Evolutionary conservation across 2,329 filamentous ascomycete species (phyloP), one percentile per base, ranked within the genome.

Genomic region (Diaporthe citriasiana): DNA sequence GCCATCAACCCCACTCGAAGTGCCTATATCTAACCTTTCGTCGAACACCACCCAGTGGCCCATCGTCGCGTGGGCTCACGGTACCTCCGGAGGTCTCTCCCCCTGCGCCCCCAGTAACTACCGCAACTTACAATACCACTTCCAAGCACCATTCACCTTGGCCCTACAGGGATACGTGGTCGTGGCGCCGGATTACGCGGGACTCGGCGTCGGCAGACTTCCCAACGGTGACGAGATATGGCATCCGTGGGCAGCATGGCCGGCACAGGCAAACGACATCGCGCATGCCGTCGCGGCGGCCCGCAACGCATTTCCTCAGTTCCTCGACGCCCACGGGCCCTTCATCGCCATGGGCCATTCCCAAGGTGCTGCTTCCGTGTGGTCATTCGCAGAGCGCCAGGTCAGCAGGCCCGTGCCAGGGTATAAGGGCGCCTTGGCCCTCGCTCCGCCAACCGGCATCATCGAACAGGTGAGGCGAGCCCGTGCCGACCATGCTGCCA

Each of bases 181-280:
- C 19, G 82, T 87, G 30, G 85, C 81, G 1, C 79, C 84, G 9
- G 86, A 87, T 75, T 87, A 85, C 76, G 83, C 84, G 1, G 85
- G 85, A 0, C 80, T 88, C 7, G 86, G 86, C 15, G 79, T 87
- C 4, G 75, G 78, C 12, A 78, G 27, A 15, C 45, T 68, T 6
- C 63, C 63, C 4, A 25, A 68, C n/a, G 42, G 63, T 1, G 63
- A 53, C 17, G 30, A 38, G 19, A 68, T 68, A 35, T 13, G 30
- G 2, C 63, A 68, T 25, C 30, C 63, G 0, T 68, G 50, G 45
- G 63, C 6, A 35, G 63, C 63, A 6, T 68, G 45, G 63, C 63
- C 63, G 1, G 63, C 63, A 25, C 63, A 68, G n/a, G 63, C 63
- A 13, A 68, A 68, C 30, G 63, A 68, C 50, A 40, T 68, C 35